Evolutionary conservation across 202 grass and related monocot species (phyloP), one percentile per base, ranked within the genome.

Genomic region (Brachypodium distachyon): DNA sequence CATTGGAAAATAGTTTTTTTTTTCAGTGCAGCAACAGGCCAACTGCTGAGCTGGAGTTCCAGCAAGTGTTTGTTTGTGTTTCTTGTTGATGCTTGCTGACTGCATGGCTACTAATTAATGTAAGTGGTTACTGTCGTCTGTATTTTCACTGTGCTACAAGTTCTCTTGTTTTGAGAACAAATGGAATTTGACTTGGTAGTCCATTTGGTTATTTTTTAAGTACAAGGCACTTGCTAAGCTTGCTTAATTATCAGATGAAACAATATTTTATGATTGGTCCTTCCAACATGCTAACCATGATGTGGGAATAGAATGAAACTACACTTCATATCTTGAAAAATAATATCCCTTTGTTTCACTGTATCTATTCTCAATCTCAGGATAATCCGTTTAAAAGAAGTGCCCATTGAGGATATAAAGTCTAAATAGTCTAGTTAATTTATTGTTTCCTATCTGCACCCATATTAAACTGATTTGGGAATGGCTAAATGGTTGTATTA

Each of bases 11-110:
- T n/a, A n/a, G 36, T 44, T 22, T 61, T 25, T n/a, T 18, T 25
- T 49, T 27, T 69, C 52, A 18, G 76, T 86, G 84, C 63, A 64
- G 31, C 38, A 22, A 46, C 72, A 63, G 72, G 44, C 55, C 63
- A 54, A 71, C 47, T 65, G 29, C 78, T 49, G 51, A 83, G 67
- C 60, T 73, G 74, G 42, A 83, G 51, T 51, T 78, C 60, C 80
- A 79, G 34, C 36, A 3, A 50, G 53, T 9, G 62, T 18, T 67
- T 5, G 39, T 21, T 50, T 48, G 63, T 48, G 29, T 2, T 31
- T 46, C 33, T 81, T 71, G 18, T 50, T 13, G 27, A 9, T 70
- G 29, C 46, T 11, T 46, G 67, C 52, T 71, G 38, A 59, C 52
- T 71, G 38, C 67, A 59, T 55, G 67, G 12, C 4, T 48, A 46